phyloP scores from a whole-genome alignment of 140 eudicot genomes.

The Oenanthe javanica region DNA sequence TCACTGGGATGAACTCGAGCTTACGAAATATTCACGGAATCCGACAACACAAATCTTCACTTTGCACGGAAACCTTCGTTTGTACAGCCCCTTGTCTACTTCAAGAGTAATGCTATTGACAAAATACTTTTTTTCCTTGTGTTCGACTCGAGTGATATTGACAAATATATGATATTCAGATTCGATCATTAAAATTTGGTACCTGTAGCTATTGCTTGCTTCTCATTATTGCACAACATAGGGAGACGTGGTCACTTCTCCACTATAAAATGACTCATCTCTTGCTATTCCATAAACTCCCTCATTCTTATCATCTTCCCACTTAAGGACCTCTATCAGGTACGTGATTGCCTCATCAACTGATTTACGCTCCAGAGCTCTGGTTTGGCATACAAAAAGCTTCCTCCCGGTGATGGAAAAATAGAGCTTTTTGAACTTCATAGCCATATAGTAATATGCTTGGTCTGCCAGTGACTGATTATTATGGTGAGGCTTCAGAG shows the following conservation, averaged over 20 bases:
- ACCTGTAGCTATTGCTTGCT: not conserved
- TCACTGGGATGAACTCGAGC: not conserved
- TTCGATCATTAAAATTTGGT: not conserved
- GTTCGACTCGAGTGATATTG: not conserved
- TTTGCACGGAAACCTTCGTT: constrained; percentile 2
- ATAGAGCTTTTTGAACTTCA: constrained; percentile 48
- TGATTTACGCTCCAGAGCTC: constrained; percentile 28
- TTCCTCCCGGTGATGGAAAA: constrained; percentile 42
- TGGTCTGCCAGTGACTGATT: constrained; percentile 35
- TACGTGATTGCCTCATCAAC: constrained; percentile 46
- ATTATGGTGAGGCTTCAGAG: constrained; percentile 28
- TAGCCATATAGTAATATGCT: constrained; percentile 45
- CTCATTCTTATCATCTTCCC: constrained; percentile 37
- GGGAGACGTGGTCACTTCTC: constrained; percentile 18
- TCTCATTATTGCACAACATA: constrained; percentile 14
- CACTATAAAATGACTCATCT: constrained; percentile 24
- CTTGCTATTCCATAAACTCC: constrained; percentile 16
- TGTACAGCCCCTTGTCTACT: constrained; percentile 1
- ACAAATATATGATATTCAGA: not conserved
- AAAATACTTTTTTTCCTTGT: not conserved
- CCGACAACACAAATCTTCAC: constrained; percentile 11
- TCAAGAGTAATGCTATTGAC: not conserved
- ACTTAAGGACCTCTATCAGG: constrained; percentile 35
- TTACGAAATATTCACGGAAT: not conserved
- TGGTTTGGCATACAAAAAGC: constrained; percentile 38